A percentile compares a stretch with the other conserved stretches of the same genome.
Conservation (phyloP, 805 yeast genomes). For the Saccharomyces eubayanus region DNA sequence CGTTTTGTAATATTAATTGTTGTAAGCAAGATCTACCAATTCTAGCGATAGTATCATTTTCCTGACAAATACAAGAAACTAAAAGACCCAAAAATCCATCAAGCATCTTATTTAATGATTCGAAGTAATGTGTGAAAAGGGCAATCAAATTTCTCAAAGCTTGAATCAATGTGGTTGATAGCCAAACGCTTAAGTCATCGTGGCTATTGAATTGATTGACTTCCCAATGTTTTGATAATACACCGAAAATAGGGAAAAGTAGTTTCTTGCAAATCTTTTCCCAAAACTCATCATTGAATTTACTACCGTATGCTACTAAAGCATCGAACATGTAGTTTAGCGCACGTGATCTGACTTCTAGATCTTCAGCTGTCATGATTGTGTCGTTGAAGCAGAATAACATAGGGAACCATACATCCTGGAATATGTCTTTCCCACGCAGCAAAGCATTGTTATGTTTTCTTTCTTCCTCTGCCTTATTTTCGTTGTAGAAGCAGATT, state of each 20-base stretch:
- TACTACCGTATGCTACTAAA: conserved; percentile 67
- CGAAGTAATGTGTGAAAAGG: conserved; percentile 75
- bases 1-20: conserved; percentile 69
- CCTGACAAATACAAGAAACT: conserved; percentile 88
- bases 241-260: conserved; percentile 83
- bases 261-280: conserved; percentile 65
- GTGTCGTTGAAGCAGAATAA: conserved; percentile 77
- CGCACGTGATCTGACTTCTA: conserved; percentile 89
- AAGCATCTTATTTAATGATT: conserved; percentile 60
- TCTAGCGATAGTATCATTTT: conserved; percentile 91
- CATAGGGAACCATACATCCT: conserved; percentile 78
- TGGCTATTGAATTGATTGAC: conserved; percentile 56
- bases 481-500: conserved; percentile 26
- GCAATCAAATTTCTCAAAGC: conserved; percentile 85
- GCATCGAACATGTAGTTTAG: conserved; percentile 75
- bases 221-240: conserved; percentile 68
- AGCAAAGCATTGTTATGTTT: conserved; percentile 16
- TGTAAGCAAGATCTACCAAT: conserved; percentile 88
- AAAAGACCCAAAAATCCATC: conserved; percentile 72
- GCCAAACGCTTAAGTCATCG: conserved; percentile 91
- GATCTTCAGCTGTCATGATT: conserved; percentile 86
- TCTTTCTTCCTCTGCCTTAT: conserved; percentile 11
- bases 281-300: conserved; percentile 76
- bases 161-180: conserved; percentile 91
- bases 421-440: conserved; percentile 38